Evolutionary conservation across 768 basidiomycete species (phyloP).

Genomic region (Candolleomyces eurysporus): DNA sequence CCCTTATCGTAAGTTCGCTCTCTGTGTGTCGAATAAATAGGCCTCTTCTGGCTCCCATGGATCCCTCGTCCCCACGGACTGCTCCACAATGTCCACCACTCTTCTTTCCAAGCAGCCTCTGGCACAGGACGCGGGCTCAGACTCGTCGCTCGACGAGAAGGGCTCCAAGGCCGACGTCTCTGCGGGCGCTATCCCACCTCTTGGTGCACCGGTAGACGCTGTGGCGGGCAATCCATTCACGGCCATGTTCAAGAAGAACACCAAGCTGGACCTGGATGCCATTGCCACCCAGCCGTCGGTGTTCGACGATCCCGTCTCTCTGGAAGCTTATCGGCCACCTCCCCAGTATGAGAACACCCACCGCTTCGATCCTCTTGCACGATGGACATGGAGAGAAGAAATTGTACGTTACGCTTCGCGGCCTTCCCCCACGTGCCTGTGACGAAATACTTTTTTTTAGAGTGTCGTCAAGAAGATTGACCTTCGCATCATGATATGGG

Average conservation of each 20-base stretch:
- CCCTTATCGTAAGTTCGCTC: neutral
- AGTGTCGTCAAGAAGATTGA: conserved; percentile 59
- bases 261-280: conserved; percentile 40
- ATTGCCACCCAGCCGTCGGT: conserved; percentile 63
- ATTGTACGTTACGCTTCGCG: conserved; percentile 30
- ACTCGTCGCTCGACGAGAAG: conserved; percentile 18
- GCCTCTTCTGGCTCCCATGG: neutral
- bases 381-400: conserved; percentile 75
- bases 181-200: conserved; percentile 21
- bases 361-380: conserved; percentile 61
- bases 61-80: neutral
- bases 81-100: conserved; percentile 6
- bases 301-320: conserved; percentile 53
- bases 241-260: conserved; percentile 22
- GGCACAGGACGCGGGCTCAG: neutral
- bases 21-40: conserved; percentile 6
- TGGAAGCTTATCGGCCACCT: conserved; percentile 52
- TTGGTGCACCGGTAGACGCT: conserved; percentile 29
- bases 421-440: neutral
- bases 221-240: conserved; percentile 24
- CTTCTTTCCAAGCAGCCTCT: conserved; percentile 3
- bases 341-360: conserved; percentile 57
- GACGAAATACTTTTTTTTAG: conserved; percentile 23
- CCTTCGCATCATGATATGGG: conserved; percentile 57
- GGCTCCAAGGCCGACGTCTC: conserved; percentile 1